Base-by-base conservation (phyloP, 768 basidiomycete species). In the Sporobolomyces roseus region DNA sequence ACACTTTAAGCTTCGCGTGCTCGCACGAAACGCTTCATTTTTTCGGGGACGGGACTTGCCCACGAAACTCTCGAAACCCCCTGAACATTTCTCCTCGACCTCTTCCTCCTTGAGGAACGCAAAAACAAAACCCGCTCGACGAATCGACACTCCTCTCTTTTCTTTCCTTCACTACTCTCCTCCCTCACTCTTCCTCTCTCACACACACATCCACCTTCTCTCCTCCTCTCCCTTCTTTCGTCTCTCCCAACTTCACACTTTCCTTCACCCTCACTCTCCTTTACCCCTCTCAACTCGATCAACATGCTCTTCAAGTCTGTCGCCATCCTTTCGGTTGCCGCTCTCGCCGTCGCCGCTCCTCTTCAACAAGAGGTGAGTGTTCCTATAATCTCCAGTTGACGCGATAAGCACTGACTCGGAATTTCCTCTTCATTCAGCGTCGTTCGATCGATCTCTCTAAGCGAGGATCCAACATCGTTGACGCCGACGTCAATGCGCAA, bases 301-400 rank as follows among this genome's bases (percentile, higher is more conserved):
- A 56, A 19, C 27, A 67, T 67, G 66, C 66, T 67, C 54, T 46
- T 62, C 66, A 55, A 67, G 30, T 36, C 60, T 12, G 36, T 53
- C 41, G 21, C 63, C 50, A n/a, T 51, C 17, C 13, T 61, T 29
- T 59, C 56, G 25, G 16, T 65, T 33, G 51, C 59, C 9, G 61
- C 61, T 29, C 43, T 59, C 23, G 61, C 55, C 3, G 41, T 33
- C 4, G 67, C 61, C 25, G 61, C 48, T 25, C 48, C 46, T 10
- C 59, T 61, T 17, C 49, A 49, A n/a, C n/a, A n/a, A 27, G 53
- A 50, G 48, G 64, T 59, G 36, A 50, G 50, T 29, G n/a, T n/a
- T n/a, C n/a, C n/a, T n/a, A n/a, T n/a, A n/a, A n/a, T n/a, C n/a
- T n/a, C n/a, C n/a, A n/a, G n/a, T n/a, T 17, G 25, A 16, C 30